A percentile compares a stretch with the other conserved stretches of the same genome.
Evolutionary conservation across 1,284 basidiomycete genomes (phyloP).

Genomic region (Leccinum cinnamomeum): DNA sequence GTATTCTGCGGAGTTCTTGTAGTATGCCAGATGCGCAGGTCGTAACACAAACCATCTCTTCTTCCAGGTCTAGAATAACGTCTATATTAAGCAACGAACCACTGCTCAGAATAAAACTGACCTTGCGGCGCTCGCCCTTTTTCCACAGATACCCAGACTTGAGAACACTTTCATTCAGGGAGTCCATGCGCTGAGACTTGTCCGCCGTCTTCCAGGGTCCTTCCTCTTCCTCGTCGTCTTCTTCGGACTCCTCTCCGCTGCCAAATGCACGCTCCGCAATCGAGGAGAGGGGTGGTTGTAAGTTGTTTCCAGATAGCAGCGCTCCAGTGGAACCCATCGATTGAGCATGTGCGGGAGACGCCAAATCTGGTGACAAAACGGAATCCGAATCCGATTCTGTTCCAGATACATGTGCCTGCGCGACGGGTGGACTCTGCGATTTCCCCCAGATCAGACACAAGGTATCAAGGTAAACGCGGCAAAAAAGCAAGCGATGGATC

Average conservation of each 20-base stretch:
- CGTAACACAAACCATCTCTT: slow-evolving; percentile 98
- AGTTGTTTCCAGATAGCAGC: slow-evolving; percentile 38
- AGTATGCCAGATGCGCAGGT: slow-evolving; percentile 90
- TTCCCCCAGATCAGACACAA: slow-evolving; percentile 16
- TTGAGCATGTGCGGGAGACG: slow-evolving; percentile 38
- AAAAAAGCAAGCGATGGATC: slow-evolving; percentile 7
- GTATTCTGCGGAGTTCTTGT: slow-evolving; percentile 95
- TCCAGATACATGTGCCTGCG: slow-evolving; percentile 58
- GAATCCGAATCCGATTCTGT: slow-evolving; percentile 88
- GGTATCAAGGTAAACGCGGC: background rate
- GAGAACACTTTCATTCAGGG: slow-evolving; percentile 72
- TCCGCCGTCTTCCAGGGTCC: slow-evolving; percentile 62
- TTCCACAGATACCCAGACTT: slow-evolving; percentile 94
- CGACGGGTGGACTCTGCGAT: slow-evolving; percentile 35
- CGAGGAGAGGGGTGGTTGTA: slow-evolving; percentile 62
- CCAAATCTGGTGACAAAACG: slow-evolving; percentile 55
- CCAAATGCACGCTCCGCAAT: slow-evolving; percentile 72
- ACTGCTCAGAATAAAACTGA: slow-evolving; percentile 38
- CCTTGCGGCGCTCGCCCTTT: slow-evolving; percentile 96
- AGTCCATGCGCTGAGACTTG: slow-evolving; percentile 41
- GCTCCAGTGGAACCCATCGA: slow-evolving; percentile 30
- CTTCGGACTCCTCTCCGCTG: slow-evolving; percentile 71
- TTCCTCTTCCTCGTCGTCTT: slow-evolving; percentile 66
- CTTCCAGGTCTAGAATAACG: slow-evolving; percentile 83
- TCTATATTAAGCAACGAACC: slow-evolving; percentile 15